phyloP scores from a whole-genome alignment of 441 rosid species.

The Pelargonium cotyledonis region DNA sequence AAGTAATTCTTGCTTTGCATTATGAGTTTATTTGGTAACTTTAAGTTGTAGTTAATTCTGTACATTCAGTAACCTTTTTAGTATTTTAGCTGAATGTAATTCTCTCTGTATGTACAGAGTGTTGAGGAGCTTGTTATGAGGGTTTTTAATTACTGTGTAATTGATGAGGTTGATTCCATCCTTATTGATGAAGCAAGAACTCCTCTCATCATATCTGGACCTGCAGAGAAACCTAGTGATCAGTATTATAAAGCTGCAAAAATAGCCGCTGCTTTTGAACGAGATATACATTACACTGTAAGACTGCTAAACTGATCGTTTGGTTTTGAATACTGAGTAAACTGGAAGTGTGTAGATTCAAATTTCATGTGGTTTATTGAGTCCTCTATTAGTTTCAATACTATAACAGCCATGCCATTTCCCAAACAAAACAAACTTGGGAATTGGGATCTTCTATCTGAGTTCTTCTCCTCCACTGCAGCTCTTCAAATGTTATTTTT shows the following conservation, averaged over 20 bases:
- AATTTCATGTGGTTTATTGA: no score
- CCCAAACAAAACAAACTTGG: no score
- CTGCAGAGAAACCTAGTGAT: slow-evolving; percentile 96
- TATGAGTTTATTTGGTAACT: slow-evolving; percentile 17
- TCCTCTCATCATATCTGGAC: slow-evolving; percentile 89
- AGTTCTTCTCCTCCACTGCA: no score
- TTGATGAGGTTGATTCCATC: slow-evolving; percentile 97
- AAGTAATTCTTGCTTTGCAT: slow-evolving; percentile 65
- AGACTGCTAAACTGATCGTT: slow-evolving; percentile 21
- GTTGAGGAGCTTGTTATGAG: slow-evolving; percentile 93
- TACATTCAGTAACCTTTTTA: slow-evolving; percentile 14
- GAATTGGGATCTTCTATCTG: no score
- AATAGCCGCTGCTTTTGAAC: slow-evolving; percentile 78
- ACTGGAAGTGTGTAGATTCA: background rate
- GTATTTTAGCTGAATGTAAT: slow-evolving; percentile 32
- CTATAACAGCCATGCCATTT: no score
- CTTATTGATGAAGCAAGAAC: slow-evolving; percentile 99
- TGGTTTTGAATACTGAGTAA: background rate
- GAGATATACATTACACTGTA: slow-evolving; percentile 90
- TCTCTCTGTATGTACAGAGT: slow-evolving; percentile 46
- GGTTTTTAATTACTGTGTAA: slow-evolving; percentile 79
- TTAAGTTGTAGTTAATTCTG: slow-evolving; percentile 10
- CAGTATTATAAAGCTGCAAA: slow-evolving; percentile 89
- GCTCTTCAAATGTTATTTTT: no score
- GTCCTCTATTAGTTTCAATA: no score